These are phyloP conservation scores for Colletotrichum godetiae DNA, from an alignment of 2,329 filamentous ascomycete species.

Conservation along the genomic window DNA sequence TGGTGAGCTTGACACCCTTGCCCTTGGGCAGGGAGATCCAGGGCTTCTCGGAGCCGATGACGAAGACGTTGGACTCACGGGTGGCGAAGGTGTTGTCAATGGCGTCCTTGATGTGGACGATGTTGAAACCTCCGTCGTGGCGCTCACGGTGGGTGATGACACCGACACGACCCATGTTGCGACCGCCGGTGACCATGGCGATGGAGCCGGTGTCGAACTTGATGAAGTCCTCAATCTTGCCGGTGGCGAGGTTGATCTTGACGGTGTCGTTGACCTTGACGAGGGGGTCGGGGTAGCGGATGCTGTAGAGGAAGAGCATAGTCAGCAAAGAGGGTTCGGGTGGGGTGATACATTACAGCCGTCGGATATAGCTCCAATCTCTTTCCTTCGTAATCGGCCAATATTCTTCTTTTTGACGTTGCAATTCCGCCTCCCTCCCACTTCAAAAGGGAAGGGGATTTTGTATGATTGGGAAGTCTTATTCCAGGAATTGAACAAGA, in stretches of 20 bases:
- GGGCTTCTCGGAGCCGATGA: constrained; percentile 98
- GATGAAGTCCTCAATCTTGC: constrained; percentile 99
- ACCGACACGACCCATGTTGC: constrained; percentile 99
- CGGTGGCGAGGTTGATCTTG: constrained; percentile 96
- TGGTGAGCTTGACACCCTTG: constrained; percentile 99
- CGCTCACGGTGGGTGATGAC: constrained; percentile 99
- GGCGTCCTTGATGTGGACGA: constrained; percentile 99
- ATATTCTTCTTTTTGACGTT: constrained; percentile 31
- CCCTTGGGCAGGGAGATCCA: constrained; percentile 99
- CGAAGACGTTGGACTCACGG: constrained; percentile 99
- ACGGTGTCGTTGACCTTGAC: constrained; percentile 99
- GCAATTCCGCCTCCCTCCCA: constrained; percentile 28
- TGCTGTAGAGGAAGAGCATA: constrained; percentile 66
- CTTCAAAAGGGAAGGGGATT: background rate
- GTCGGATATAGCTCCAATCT: constrained; percentile 55
- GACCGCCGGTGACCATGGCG: constrained; percentile 98
- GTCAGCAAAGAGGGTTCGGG: constrained; percentile 53
- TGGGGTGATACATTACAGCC: constrained; percentile 61
- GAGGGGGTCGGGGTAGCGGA: constrained; percentile 97
- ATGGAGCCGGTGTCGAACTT: constrained; percentile 98
- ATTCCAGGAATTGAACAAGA: constrained; percentile 16
- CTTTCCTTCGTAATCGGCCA: constrained; percentile 32
- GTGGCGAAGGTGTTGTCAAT: constrained; percentile 99
- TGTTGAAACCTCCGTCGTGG: constrained; percentile 99
- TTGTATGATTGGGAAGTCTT: constrained; percentile 18